These are phyloP conservation scores for Amphirosellinia nigrospora DNA, from an alignment of 495 filamentous ascomycete genomes.

Conservation along the genomic window DNA sequence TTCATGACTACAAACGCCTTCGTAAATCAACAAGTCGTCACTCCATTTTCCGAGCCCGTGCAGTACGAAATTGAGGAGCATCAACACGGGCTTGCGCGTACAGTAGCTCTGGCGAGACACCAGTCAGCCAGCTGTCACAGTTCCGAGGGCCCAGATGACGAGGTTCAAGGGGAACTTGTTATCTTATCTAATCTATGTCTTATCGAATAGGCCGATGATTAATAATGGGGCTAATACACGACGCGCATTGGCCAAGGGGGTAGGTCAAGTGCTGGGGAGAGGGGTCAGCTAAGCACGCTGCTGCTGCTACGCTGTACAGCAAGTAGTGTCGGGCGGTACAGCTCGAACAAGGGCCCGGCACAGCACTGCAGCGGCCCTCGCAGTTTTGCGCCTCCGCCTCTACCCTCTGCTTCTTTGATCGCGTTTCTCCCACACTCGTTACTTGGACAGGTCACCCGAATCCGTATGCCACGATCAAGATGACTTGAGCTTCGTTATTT, in stretches of 20 bases:
- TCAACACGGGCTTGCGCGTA: not conserved
- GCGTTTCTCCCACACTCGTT: conserved; percentile 28
- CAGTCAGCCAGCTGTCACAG: not conserved
- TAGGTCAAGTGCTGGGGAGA: conserved; percentile 32
- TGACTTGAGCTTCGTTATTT: conserved; percentile 39
- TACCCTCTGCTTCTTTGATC: conserved; percentile 28
- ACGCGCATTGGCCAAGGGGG: conserved; percentile 20
- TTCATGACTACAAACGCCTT: too few species aligned
- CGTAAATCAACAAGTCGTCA: not conserved
- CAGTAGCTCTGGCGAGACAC: not conserved
- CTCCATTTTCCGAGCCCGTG: not conserved
- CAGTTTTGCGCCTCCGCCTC: conserved; percentile 38
- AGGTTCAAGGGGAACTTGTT: not conserved
- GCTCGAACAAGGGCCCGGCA: conserved; percentile 16
- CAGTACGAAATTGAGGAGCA: not conserved
- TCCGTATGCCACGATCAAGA: conserved; percentile 37
- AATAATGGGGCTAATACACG: conserved; percentile 31
- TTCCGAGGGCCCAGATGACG: not conserved
- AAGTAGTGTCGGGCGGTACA: conserved; percentile 7
- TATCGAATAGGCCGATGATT: conserved; percentile 33
- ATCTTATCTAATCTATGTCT: conserved; percentile 36
- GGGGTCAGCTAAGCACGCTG: conserved; percentile 23
- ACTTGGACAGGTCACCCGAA: conserved; percentile 26
- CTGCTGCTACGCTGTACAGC: conserved; percentile 17
- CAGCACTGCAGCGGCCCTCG: conserved; percentile 24